phyloP scores from a whole-genome alignment of 2,329 filamentous ascomycete species.

The Penicillium sp. region DNA sequence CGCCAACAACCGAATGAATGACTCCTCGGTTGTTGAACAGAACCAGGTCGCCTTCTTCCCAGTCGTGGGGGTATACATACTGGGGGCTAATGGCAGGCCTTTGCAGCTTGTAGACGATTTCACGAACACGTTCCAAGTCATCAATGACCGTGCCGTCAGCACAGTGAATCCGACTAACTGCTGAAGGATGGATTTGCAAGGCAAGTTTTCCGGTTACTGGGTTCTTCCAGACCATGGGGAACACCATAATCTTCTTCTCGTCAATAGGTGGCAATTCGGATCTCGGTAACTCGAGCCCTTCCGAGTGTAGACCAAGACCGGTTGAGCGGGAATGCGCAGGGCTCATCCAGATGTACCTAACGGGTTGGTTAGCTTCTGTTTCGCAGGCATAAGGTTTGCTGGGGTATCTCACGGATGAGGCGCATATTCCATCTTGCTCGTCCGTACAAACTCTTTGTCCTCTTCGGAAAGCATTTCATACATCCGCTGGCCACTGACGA shows the following conservation, averaged over 20 bases:
- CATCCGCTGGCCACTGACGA: slow-evolving; percentile 70
- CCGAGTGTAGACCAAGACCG: slow-evolving; percentile 70
- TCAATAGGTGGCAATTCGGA: slow-evolving; percentile 66
- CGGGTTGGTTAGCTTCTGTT: background rate
- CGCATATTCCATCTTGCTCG: slow-evolving; percentile 70
- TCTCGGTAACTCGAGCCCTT: slow-evolving; percentile 61
- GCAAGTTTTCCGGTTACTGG: slow-evolving; percentile 68
- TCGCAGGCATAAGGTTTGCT: background rate
- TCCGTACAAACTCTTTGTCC: slow-evolving; percentile 67
- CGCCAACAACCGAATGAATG: slow-evolving; percentile 72
- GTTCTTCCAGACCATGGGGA: slow-evolving; percentile 78
- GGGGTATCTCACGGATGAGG: slow-evolving; percentile 60
- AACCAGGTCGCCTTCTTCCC: slow-evolving; percentile 73
- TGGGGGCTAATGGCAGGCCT: slow-evolving; percentile 68
- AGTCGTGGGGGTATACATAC: slow-evolving; percentile 71
- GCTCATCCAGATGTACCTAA: slow-evolving; percentile 71
- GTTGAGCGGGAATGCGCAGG: slow-evolving; percentile 64
- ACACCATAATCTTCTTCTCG: slow-evolving; percentile 64
- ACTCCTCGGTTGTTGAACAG: slow-evolving; percentile 77
- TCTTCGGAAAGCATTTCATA: slow-evolving; percentile 64
- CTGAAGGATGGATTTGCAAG: slow-evolving; percentile 72
- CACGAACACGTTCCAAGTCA: slow-evolving; percentile 64
- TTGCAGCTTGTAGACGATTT: slow-evolving; percentile 70
- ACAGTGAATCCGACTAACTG: slow-evolving; percentile 67
- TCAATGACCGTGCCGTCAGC: slow-evolving; percentile 67